phyloP scores from a whole-genome alignment of 441 rosid genomes.

The Adansonia gregorii region DNA sequence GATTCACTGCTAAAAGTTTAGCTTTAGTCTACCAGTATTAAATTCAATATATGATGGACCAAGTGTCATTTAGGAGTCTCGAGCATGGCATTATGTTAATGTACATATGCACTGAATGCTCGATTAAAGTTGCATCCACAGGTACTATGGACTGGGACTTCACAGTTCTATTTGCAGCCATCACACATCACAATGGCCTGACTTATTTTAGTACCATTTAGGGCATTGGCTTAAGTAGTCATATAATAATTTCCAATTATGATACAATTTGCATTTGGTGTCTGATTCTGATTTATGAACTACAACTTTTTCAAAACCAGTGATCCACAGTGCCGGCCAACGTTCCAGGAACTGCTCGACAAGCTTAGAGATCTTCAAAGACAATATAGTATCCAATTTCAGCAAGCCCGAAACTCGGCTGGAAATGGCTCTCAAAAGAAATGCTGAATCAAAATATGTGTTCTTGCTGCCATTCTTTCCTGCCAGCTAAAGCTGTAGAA shows the following conservation, averaged over 20 bases:
- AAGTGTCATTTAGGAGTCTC: neutral
- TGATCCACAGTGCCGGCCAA: slow-evolving; percentile 73
- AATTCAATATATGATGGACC: too few relatives aligned
- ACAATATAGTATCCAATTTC: slow-evolving; percentile 57
- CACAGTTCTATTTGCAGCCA: neutral
- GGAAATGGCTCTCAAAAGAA: slow-evolving; percentile 59
- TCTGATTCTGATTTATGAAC: slow-evolving; percentile 33
- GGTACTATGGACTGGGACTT: neutral
- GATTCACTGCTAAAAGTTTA: slow-evolving; percentile 9
- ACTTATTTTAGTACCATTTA: neutral
- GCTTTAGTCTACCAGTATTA: neutral
- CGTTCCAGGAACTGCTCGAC: slow-evolving; percentile 86
- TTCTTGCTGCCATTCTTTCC: slow-evolving; percentile 2
- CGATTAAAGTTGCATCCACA: slow-evolving; percentile 5
- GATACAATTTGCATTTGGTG: neutral
- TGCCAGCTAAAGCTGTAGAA: slow-evolving; percentile 20
- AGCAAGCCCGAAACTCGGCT: slow-evolving; percentile 65
- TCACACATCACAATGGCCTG: neutral
- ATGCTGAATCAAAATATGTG: slow-evolving; percentile 17
- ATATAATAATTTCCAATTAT: neutral
- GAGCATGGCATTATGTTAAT: neutral
- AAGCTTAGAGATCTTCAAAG: slow-evolving; percentile 83
- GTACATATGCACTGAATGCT: neutral
- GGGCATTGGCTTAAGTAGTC: slow-evolving; percentile 24
- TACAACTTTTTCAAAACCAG: slow-evolving; percentile 43